Evolutionary conservation across 805 yeast species (phyloP), one percentile per base, ranked within the genome.

Genomic region (Sungouiella thailandica): DNA sequence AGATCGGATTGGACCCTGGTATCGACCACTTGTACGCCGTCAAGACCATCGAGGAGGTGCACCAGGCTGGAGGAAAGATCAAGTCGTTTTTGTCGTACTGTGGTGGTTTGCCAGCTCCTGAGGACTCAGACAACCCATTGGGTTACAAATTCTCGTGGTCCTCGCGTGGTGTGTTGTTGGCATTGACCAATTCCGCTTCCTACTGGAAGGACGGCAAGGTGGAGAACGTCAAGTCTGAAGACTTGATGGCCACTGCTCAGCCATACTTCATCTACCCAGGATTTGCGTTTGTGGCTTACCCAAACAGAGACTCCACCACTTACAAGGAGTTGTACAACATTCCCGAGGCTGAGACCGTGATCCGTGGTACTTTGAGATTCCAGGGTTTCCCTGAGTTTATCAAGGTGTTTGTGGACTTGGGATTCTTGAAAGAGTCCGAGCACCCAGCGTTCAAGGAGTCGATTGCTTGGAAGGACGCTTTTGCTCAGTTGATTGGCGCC

Each of bases 91-190:
- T 88, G 52, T 86, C 96, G 6, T 93, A 86, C 82, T 93, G 98
- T 70, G 98, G 98, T 68, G 98, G 98, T 54, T 76, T 93, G 55
- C 97, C 97, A 46, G 93, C 98, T 20, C 97, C 98, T 44, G 98
- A 90, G 69, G 78, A 82, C 64, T 90, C 97, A 19, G 95, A 88
- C 69, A 93, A 93, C 70, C 98, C 98, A 38, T 74, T 93, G 60
- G 98, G 98, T 50, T 93, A 93, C 79, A 93, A 93, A 73, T 93
- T 93, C 69, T 89, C 97, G 27, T 93, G 98, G 98, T 87, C 97
- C 20, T 89, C 97, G 23, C 81, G 98, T 67, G 98, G 98, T 67
- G 97, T 93, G 26, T 69, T 93, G 57, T 76, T 93, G 54, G 98
- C 98, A 13, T 76, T 93, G 58, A 83, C 96, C 75, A 94, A 93